These are phyloP conservation scores for Phylloporus sp. DNA, from an alignment of 768 basidiomycete species.

Conservation along the genomic window DNA sequence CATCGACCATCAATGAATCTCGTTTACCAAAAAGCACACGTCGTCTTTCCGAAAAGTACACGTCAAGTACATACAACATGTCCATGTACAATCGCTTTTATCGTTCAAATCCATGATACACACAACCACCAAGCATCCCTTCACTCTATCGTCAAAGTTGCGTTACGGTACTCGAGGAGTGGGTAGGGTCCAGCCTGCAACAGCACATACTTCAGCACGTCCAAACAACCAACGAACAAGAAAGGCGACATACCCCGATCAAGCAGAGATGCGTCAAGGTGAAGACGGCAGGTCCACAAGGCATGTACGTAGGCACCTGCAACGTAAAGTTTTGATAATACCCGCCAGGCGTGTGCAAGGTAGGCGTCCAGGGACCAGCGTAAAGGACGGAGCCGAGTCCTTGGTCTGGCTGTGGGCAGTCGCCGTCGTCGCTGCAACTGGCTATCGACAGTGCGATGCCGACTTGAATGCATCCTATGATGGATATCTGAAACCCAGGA, in stretches of 20 bases:
- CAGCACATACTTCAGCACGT: not conserved
- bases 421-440: slow-evolving; percentile 15
- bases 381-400: slow-evolving; percentile 27
- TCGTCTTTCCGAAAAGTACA: not conserved
- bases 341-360: slow-evolving; percentile 12
- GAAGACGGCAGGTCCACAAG: slow-evolving; percentile 24
- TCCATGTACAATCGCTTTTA: no score
- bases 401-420: slow-evolving; percentile 21
- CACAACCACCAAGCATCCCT: not conserved
- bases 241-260: slow-evolving; percentile 21
- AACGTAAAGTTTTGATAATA: slow-evolving; percentile 29
- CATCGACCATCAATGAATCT: no score
- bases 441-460: slow-evolving; percentile 28
- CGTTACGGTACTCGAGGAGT: slow-evolving; percentile 28
- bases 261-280: slow-evolving; percentile 29
- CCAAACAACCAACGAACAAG: not conserved
- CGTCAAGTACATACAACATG: no score
- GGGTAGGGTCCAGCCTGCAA: slow-evolving; percentile 23
- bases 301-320: slow-evolving; percentile 3
- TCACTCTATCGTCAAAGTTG: slow-evolving; percentile 17
- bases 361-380: slow-evolving; percentile 26
- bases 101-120: not conserved
- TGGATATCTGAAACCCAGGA: slow-evolving; percentile 12
- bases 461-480: slow-evolving; percentile 21
- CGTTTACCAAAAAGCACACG: no score